These are phyloP conservation scores for Cytospora piceicola DNA, from an alignment of 2,329 filamentous ascomycete species.

Conservation along the genomic window DNA sequence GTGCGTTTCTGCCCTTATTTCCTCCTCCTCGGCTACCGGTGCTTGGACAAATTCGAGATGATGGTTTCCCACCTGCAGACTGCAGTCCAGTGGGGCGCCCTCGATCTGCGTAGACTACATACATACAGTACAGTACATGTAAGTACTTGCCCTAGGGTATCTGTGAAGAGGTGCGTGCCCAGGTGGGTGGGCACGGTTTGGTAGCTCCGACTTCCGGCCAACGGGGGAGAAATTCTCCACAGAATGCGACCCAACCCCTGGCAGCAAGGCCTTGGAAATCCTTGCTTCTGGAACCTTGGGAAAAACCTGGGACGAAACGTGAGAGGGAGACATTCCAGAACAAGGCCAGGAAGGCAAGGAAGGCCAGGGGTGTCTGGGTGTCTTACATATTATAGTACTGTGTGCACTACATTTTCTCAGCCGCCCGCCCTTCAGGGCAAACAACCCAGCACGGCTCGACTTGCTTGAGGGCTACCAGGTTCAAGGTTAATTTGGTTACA, in stretches of 20 bases:
- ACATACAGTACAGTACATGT: too few relatives aligned
- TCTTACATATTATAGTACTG: too few relatives aligned
- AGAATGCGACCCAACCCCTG: not conserved
- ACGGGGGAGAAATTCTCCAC: conserved; percentile 14
- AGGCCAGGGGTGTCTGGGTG: too few relatives aligned
- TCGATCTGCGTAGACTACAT: too few relatives aligned
- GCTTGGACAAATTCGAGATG: conserved; percentile 14
- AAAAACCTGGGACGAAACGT: conserved; percentile 17
- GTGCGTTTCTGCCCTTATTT: conserved; percentile 8
- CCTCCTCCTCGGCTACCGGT: conserved; percentile 8
- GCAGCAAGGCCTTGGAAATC: conserved; percentile 6
- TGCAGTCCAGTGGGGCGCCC: not conserved
- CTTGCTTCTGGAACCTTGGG: conserved; percentile 20
- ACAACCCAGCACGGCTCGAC: too few relatives aligned
- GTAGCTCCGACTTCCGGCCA: conserved; percentile 27
- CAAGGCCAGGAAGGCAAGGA: not conserved
- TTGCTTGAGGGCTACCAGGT: not conserved
- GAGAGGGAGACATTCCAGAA: conserved; percentile 13
- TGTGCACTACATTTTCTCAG: too few relatives aligned
- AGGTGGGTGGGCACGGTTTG: not conserved
- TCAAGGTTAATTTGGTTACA: not conserved
- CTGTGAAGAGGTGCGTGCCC: too few relatives aligned
- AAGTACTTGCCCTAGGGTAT: too few relatives aligned
- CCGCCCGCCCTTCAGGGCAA: too few relatives aligned
- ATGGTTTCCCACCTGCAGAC: too few relatives aligned